Conservation (phyloP, 2,329 filamentous ascomycete genomes). For the Colletotrichum spaethianum region DNA sequence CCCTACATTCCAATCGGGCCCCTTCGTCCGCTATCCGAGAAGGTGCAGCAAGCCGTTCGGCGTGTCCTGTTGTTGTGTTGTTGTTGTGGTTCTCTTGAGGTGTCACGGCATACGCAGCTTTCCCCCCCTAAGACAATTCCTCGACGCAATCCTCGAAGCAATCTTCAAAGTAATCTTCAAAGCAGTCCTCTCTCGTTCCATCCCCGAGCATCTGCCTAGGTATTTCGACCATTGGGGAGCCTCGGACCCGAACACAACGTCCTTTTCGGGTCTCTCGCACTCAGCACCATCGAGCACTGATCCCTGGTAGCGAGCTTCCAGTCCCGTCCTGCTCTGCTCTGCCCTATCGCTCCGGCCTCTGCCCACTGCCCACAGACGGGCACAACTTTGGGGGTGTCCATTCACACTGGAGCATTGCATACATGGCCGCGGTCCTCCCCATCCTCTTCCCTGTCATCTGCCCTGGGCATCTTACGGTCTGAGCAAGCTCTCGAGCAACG, state of each 20-base stretch:
- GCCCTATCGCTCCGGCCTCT: conserved; percentile 22
- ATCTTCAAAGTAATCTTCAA: conserved; percentile 11
- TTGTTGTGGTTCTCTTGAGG: conserved; percentile 11
- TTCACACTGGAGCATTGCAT: conserved; percentile 13
- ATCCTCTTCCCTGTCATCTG: conserved; percentile 27
- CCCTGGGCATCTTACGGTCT: conserved; percentile 27
- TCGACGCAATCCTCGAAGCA: conserved; percentile 10
- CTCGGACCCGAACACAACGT: conserved; percentile 28
- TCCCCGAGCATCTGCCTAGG: background rate
- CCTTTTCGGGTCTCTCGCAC: conserved; percentile 15
- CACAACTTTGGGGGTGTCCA: conserved; percentile 23
- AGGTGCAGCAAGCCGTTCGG: conserved; percentile 3
- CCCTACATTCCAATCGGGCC: background rate
- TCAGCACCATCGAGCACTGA: conserved; percentile 12
- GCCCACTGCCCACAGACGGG: conserved; percentile 28
- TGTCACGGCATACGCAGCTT: conserved; percentile 37
- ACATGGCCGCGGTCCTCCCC: background rate
- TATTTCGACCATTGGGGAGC: background rate
- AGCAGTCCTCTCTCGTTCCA: conserved; percentile 14
- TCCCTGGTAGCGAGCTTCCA: conserved; percentile 21
- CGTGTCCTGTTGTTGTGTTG: conserved; percentile 13
- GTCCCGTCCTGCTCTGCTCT: conserved; percentile 7
- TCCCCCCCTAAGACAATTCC: background rate
- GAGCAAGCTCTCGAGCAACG: conserved; percentile 14
- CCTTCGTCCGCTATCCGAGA: conserved; percentile 23